Evolutionary conservation across 768 basidiomycete genomes (phyloP).

Genomic region (Boletus eberwhitei): DNA sequence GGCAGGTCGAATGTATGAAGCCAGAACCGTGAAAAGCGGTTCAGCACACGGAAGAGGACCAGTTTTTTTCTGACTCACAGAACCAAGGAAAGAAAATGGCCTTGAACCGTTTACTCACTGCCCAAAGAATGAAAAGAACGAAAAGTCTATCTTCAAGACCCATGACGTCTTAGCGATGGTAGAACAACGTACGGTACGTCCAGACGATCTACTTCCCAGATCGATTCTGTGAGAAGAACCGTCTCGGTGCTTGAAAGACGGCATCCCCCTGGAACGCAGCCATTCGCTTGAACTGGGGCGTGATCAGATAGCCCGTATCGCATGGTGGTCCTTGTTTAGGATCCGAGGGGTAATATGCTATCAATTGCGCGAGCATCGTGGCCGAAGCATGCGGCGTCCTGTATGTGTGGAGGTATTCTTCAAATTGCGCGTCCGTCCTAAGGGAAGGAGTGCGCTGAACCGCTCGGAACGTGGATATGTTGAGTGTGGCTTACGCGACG

Average conservation of each 20-base stretch:
- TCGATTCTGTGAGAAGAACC: conserved; percentile 41
- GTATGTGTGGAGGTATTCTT: conserved; percentile 32
- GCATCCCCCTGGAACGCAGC: conserved; percentile 50
- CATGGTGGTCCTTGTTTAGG: conserved; percentile 51
- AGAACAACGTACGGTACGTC: conserved; percentile 18
- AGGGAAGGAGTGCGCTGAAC: background rate
- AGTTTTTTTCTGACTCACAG: conserved; percentile 30
- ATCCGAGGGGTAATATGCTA: conserved; percentile 36
- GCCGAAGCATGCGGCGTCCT: conserved; percentile 24
- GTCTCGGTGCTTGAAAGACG: conserved; percentile 47
- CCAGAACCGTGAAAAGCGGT: conserved; percentile 16
- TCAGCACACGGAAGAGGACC: background rate
- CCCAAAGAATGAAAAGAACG: background rate
- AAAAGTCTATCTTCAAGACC: background rate
- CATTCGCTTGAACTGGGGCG: conserved; percentile 49
- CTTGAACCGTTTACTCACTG: conserved; percentile 31
- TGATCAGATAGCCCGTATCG: conserved; percentile 42
- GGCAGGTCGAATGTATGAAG: conserved; percentile 43
- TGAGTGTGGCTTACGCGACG: conserved; percentile 38
- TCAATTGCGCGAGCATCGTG: conserved; percentile 25
- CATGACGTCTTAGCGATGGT: background rate
- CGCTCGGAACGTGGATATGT: too few relatives aligned
- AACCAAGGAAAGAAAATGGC: conserved; percentile 38
- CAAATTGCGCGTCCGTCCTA: conserved; percentile 26
- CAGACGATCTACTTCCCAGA: conserved; percentile 41